phyloP scores from a whole-genome alignment of 2,329 filamentous ascomycete species.

The Fusarium sp. region DNA sequence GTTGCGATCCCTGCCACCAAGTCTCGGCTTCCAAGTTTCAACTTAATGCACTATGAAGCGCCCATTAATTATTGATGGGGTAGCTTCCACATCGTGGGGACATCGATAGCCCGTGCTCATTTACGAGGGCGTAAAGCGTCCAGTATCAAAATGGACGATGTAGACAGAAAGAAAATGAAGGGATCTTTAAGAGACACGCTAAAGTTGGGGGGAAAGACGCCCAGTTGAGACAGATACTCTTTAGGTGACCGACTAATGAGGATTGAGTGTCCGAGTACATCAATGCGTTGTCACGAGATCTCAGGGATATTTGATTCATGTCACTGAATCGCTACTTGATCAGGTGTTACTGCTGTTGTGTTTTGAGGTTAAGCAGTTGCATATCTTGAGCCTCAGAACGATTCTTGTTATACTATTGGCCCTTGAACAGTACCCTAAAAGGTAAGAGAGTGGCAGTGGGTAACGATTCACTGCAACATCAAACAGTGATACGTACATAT shows the following conservation, averaged over 20 bases:
- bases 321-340: not conserved
- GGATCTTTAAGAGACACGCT: not conserved
- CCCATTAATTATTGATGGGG: not conserved
- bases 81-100: not conserved
- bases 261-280: not conserved
- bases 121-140: not conserved
- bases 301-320: not conserved
- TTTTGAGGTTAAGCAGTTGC: not conserved
- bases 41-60: not conserved
- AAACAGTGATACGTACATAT: not conserved
- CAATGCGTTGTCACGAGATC: not conserved
- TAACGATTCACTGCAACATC: not conserved
- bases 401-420: conserved; percentile 6
- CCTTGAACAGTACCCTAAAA: not conserved
- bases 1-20: conserved; percentile 3
- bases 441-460: not conserved
- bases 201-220: not conserved
- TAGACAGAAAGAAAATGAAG: not conserved
- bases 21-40: conserved; percentile 17
- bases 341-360: not conserved
- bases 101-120: not conserved
- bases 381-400: not conserved
- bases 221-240: not conserved
- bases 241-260: not conserved
- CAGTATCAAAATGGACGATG: not conserved